Conservation (phyloP, 1,284 basidiomycete species). For the Apiotrichum sp. region DNA sequence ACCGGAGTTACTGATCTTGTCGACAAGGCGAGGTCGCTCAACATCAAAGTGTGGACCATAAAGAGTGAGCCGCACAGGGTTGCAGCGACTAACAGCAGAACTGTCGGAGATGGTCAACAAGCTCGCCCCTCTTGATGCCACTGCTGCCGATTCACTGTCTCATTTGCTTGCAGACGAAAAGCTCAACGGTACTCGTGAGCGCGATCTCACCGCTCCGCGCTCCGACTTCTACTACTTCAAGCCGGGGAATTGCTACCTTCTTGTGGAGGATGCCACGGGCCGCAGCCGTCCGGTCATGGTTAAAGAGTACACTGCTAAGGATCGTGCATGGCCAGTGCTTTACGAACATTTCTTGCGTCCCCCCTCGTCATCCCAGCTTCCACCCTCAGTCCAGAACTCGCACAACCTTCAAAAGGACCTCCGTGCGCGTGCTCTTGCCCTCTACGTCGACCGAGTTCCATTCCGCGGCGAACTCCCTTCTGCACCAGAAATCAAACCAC, state of each 20-base stretch:
- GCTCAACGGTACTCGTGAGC: slow-evolving; percentile 78
- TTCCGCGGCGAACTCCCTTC: slow-evolving; percentile 35
- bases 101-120: slow-evolving; percentile 26
- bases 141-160: slow-evolving; percentile 42
- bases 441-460: slow-evolving; percentile 36
- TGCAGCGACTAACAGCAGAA: slow-evolving; percentile 21
- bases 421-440: slow-evolving; percentile 35
- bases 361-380: slow-evolving; percentile 25
- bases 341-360: slow-evolving; percentile 46
- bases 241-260: slow-evolving; percentile 68
- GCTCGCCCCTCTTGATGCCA: slow-evolving; percentile 50
- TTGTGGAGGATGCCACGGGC: slow-evolving; percentile 83
- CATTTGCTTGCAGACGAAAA: slow-evolving; percentile 78
- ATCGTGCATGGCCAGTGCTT: slow-evolving; percentile 53
- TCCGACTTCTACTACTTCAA: slow-evolving; percentile 86
- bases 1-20: slow-evolving; percentile 56
- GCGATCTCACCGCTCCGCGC: slow-evolving; percentile 80
- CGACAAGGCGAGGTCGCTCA: slow-evolving; percentile 66
- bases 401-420: slow-evolving; percentile 22
- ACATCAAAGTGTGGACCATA: slow-evolving; percentile 84
- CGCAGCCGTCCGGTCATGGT: slow-evolving; percentile 57
- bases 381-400: slow-evolving; percentile 9
- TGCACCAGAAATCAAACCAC: slow-evolving; percentile 19
- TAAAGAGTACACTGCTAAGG: slow-evolving; percentile 51
- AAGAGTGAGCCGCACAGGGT: slow-evolving; percentile 55